Conservation (phyloP, 2,329 filamentous ascomycete species). For the Ciborinia camelliae region DNA sequence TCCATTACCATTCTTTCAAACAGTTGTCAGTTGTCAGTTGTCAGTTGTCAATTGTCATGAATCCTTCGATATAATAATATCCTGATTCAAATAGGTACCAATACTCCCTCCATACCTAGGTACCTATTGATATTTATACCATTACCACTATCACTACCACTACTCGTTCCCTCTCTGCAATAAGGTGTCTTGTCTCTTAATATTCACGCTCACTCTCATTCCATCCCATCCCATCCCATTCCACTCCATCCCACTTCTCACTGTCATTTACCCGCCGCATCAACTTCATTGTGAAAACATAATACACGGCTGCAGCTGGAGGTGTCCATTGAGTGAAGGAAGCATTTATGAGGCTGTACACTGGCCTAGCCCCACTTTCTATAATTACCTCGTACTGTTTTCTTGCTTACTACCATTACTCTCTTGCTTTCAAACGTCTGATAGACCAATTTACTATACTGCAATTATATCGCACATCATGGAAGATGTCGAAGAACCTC, state of each 20-base stretch:
- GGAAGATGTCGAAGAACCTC: conserved; percentile 60
- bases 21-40: too few relatives aligned
- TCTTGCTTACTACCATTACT: not conserved
- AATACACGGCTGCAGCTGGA: too few relatives aligned
- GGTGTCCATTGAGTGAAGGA: not conserved
- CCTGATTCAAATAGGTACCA: not conserved
- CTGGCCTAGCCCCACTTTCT: not conserved
- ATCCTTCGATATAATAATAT: conserved; percentile 1
- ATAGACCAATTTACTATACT: not conserved
- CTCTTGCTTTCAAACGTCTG: not conserved
- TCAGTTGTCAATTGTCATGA: not conserved
- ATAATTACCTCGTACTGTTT: not conserved
- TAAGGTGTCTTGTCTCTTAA: too few relatives aligned
- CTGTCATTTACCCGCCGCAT: not conserved
- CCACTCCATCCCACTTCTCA: not conserved
- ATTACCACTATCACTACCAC: too few relatives aligned
- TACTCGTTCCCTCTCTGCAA: not conserved
- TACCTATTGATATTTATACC: too few relatives aligned
- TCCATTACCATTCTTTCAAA: not conserved
- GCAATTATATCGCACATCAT: conserved; percentile 40
- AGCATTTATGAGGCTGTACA: conserved; percentile 8
- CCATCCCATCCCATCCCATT: too few relatives aligned
- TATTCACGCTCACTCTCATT: too few relatives aligned
- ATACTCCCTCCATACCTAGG: too few relatives aligned
- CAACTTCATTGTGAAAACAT: not conserved